A percentile compares a stretch with the other conserved stretches of the same genome.
Evolutionary conservation across 2,329 filamentous ascomycete genomes (phyloP).

Genomic region (Apiospora kogelbergensis): DNA sequence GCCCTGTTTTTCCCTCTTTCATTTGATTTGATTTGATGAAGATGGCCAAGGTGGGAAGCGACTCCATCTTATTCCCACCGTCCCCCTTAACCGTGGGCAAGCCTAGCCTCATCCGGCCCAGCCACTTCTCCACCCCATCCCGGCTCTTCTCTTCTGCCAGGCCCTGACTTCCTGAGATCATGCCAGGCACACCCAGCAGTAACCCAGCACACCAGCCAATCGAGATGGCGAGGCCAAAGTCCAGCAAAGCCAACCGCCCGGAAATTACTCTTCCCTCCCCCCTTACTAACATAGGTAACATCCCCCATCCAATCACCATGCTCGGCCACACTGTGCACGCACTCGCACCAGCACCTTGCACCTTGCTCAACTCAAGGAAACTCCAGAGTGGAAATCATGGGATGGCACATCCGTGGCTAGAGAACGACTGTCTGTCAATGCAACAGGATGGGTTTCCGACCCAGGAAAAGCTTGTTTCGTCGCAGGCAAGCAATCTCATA

Average conservation of each 20-base stretch:
- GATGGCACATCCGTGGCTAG: not conserved
- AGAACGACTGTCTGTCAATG: not conserved
- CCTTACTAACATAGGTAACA: not conserved
- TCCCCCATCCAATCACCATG: not conserved
- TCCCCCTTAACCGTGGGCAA: not conserved
- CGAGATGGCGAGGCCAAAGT: slow-evolving; percentile 4
- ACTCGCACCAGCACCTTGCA: not conserved
- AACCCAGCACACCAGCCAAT: not conserved
- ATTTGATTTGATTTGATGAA: slow-evolving; percentile 5
- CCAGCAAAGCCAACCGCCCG: not conserved
- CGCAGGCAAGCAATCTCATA: not conserved
- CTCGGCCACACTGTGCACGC: not conserved
- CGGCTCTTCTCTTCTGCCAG: not conserved
- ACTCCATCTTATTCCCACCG: not conserved
- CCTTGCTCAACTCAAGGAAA: not conserved
- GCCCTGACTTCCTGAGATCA: too few species aligned
- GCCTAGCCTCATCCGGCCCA: not conserved
- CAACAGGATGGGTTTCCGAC: not conserved
- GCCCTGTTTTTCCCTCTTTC: not conserved
- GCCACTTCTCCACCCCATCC: not conserved
- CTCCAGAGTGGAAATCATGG: not conserved
- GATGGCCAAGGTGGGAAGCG: not conserved
- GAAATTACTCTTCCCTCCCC: not conserved
- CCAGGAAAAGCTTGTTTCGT: not conserved
- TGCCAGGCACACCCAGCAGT: not conserved